Evolutionary conservation across 2,329 filamentous ascomycete genomes (phyloP).

Genomic region (Talaromyces sp.): DNA sequence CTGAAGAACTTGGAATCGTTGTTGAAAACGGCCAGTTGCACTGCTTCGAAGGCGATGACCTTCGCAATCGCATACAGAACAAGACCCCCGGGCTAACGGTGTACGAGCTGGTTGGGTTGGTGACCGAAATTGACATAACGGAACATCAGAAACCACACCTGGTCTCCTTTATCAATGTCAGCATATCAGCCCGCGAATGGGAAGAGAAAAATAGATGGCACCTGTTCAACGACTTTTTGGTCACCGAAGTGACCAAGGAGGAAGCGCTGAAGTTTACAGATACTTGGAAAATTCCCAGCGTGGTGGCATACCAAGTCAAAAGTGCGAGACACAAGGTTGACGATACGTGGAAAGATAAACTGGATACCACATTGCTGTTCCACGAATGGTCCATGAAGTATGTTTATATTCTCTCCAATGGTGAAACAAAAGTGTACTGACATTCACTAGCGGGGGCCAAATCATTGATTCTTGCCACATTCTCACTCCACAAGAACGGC

Average conservation of each 20-base stretch:
- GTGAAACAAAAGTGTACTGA: not conserved
- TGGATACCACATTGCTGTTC: conserved; percentile 83
- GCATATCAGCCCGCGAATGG: conserved; percentile 35
- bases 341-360: conserved; percentile 73
- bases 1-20: conserved; percentile 88
- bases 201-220: conserved; percentile 74
- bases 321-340: conserved; percentile 76
- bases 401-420: conserved; percentile 12
- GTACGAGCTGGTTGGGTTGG: conserved; percentile 86
- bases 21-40: conserved; percentile 88
- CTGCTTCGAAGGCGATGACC: conserved; percentile 88
- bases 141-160: conserved; percentile 85
- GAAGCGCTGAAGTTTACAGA: conserved; percentile 88
- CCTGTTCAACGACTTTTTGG: conserved; percentile 94
- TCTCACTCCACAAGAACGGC: conserved; percentile 54
- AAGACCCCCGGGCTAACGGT: conserved; percentile 77
- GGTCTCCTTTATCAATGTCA: conserved; percentile 84
- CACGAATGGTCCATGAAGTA: conserved; percentile 58
- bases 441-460: conserved; percentile 24
- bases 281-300: conserved; percentile 86
- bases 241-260: conserved; percentile 69
- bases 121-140: conserved; percentile 81
- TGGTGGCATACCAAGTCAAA: conserved; percentile 81
- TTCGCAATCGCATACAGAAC: conserved; percentile 72
- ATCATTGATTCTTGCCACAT: conserved; percentile 34